Evolutionary conservation across 495 filamentous ascomycete genomes (phyloP), one percentile per base, ranked within the genome.

Genomic region (Lasiosphaeria miniovina): DNA sequence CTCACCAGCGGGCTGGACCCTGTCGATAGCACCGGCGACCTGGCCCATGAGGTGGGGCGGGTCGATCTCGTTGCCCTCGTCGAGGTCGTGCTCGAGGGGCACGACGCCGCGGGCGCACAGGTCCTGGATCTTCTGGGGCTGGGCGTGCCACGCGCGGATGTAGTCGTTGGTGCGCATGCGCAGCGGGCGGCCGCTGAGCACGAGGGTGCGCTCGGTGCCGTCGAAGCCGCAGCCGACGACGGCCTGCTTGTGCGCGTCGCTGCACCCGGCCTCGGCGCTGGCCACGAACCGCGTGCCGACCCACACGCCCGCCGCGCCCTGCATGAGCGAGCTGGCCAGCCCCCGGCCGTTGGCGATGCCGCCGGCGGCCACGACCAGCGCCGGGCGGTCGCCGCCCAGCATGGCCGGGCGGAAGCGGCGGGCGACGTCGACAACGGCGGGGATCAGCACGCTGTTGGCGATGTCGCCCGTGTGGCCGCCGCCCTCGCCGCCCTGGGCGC

Each of bases 11-110:
- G 93, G 91, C 75, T 90, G 82, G 45, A 97, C 81, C 52, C 87
- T 82, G 43, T 75, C 70, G 33, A 97, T 85, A 9, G 83, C 77
- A 3, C 88, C 93, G 0, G 91, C 88, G 14, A 96, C 91, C 77
- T 95, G 90, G n/a, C 91, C 91, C 91, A 96, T 96, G 63, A 96
- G 63, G 72, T 90, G 92, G 35, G 91, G 91, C 57, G 87, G 77
- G 67, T 96, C 90, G 41, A 94, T 75, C 60, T 94, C 90, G 17
- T 77, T 80, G 5, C 87, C 89, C 46, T 83, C 75, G 49, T 93
- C 88, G 70, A 96, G 72, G 74, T 96, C 91, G 68, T 88, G 77
- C 75, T 87, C 82, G 66, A 95, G 75, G 1, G 91, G 91, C 62
- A 94, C 87, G 35, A 94, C 69, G 3, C 91, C 91, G 66, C 80